A percentile compares a stretch with the other conserved stretches of the same genome.
Conservation (phyloP, 139 green algal genomes). For the Tetraselmis striata region DNA sequence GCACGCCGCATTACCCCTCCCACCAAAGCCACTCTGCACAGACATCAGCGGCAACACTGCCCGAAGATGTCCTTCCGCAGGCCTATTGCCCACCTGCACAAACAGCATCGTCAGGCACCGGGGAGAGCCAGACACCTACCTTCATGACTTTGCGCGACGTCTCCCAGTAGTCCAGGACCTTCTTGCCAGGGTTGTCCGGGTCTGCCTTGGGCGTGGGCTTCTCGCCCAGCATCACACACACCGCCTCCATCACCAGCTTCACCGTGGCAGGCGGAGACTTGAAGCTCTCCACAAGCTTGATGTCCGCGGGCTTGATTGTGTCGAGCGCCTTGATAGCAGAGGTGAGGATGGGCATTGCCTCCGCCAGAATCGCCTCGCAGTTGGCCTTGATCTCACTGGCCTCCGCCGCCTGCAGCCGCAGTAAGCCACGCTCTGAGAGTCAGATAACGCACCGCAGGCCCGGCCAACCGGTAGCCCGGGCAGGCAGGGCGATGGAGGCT, state of each 20-base stretch:
- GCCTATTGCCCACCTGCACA: too few relatives aligned
- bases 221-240: slow-evolving; percentile 35
- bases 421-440: too few relatives aligned
- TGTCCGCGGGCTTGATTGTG: slow-evolving; percentile 34
- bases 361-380: slow-evolving; percentile 28
- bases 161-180: slow-evolving; percentile 32
- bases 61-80: too few relatives aligned
- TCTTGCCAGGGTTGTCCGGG: slow-evolving; percentile 19
- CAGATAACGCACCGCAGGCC: too few relatives aligned
- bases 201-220: slow-evolving; percentile 22
- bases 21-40: too few relatives aligned
- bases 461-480: too few relatives aligned
- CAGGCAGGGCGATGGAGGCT: too few relatives aligned
- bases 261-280: slow-evolving; percentile 30
- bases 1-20: too few relatives aligned
- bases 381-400: slow-evolving; percentile 32
- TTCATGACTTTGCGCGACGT: slow-evolving; percentile 17
- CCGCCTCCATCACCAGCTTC: slow-evolving; percentile 42
- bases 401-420: not conserved
- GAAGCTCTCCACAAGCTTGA: slow-evolving; percentile 33
- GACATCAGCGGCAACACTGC: too few relatives aligned
- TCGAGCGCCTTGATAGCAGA: slow-evolving; percentile 26
- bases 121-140: too few relatives aligned
- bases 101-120: too few relatives aligned
- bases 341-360: slow-evolving; percentile 29